Evolutionary conservation across 768 basidiomycete species (phyloP).

Genomic region (Dioszegia aurantiaca): DNA sequence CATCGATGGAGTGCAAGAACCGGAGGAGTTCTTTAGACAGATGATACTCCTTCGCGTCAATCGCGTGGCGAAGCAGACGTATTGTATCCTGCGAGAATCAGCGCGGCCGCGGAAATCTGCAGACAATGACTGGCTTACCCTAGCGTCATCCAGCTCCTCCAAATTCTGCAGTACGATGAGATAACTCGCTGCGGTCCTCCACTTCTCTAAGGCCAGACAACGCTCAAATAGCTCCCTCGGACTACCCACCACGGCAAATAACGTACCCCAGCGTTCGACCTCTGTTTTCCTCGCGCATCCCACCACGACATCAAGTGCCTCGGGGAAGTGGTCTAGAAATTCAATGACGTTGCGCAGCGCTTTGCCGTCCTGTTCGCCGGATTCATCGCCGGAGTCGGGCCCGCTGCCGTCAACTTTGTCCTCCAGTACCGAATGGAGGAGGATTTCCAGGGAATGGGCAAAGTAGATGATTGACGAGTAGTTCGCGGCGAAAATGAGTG

Average conservation of each 20-base stretch:
- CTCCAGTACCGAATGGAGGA: constrained; percentile 89
- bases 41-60: constrained; percentile 74
- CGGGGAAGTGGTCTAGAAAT: constrained; percentile 92
- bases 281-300: constrained; percentile 96
- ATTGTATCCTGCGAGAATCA: constrained; percentile 63
- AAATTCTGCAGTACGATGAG: constrained; percentile 89
- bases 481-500: constrained; percentile 77
- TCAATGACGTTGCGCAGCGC: constrained; percentile 68
- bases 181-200: constrained; percentile 88
- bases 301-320: constrained; percentile 85
- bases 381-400: neutral
- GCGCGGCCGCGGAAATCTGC: neutral
- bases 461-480: constrained; percentile 90
- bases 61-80: constrained; percentile 71
- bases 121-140: constrained; percentile 20
- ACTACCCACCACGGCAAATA: constrained; percentile 87
- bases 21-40: constrained; percentile 86
- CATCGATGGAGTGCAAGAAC: constrained; percentile 89
- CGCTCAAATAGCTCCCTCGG: constrained; percentile 83
- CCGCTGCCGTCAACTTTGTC: constrained; percentile 60
- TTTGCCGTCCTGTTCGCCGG: neutral
- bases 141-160: constrained; percentile 73
- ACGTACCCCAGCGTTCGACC: constrained; percentile 77
- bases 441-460: constrained; percentile 86
- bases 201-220: constrained; percentile 55